A percentile compares a stretch with the other conserved stretches of the same genome.
phyloP scores from a whole-genome alignment of 306 rosid species.

The Cucurbita argyrosperma region DNA sequence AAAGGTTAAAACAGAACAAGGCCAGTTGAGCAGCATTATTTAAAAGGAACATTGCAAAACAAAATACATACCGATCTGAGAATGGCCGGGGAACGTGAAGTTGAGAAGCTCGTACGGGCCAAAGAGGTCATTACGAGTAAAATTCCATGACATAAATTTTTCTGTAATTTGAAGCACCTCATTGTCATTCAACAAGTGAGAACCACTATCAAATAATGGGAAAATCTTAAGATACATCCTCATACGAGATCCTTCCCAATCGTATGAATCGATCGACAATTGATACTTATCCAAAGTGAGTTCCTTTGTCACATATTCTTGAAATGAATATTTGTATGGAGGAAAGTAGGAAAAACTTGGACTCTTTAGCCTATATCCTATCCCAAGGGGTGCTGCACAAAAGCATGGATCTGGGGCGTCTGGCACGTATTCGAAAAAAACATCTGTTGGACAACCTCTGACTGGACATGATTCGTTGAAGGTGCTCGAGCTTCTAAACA shows the following conservation, averaged over 20 bases:
- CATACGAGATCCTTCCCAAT: slow-evolving; percentile 82
- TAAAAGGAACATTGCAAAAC: neutral
- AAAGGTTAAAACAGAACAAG: neutral
- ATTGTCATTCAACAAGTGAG: slow-evolving; percentile 22
- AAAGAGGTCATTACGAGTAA: slow-evolving; percentile 35
- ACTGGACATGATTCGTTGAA: slow-evolving; percentile 13
- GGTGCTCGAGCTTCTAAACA: slow-evolving; percentile 6
- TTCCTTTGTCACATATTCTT: slow-evolving; percentile 24
- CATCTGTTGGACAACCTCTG: slow-evolving; percentile 42
- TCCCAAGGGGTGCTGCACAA: slow-evolving; percentile 65
- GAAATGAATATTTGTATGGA: slow-evolving; percentile 26
- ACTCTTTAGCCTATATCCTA: slow-evolving; percentile 81
- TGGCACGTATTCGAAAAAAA: slow-evolving; percentile 45
- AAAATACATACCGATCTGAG: slow-evolving; percentile 32
- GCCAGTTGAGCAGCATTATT: neutral
- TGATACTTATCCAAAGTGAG: slow-evolving; percentile 39
- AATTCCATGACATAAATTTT: slow-evolving; percentile 31
- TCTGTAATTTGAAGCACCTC: slow-evolving; percentile 35
- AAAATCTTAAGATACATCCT: slow-evolving; percentile 57
- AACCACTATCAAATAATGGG: slow-evolving; percentile 20
- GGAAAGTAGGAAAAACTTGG: slow-evolving; percentile 76
- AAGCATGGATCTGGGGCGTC: slow-evolving; percentile 36
- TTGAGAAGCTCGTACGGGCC: slow-evolving; percentile 89
- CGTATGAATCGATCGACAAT: slow-evolving; percentile 30
- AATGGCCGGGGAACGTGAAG: slow-evolving; percentile 45